Conservation (phyloP, 192 early-diverging fungal genomes). For the Linnemannia exigua region DNA sequence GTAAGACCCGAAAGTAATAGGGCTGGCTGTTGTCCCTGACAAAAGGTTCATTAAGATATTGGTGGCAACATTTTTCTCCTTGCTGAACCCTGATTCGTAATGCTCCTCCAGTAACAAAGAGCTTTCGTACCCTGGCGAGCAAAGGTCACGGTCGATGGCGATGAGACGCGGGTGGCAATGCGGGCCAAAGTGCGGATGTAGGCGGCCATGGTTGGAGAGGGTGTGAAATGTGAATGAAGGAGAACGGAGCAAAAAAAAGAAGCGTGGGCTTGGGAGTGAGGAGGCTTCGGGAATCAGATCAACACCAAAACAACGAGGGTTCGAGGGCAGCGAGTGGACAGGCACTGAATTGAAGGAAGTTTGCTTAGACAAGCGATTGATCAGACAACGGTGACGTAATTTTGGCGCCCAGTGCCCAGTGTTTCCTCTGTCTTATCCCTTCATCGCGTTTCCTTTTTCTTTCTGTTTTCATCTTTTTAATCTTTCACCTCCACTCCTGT, state of each 20-base stretch:
- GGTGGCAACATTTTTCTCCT: background rate
- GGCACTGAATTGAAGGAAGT: background rate
- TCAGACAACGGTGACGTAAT: slow-evolving; percentile 2
- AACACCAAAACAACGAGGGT: slow-evolving; percentile 6
- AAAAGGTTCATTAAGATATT: background rate
- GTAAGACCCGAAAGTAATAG: background rate
- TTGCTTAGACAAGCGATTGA: background rate
- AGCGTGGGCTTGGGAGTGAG: background rate
- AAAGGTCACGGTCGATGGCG: slow-evolving; percentile 9
- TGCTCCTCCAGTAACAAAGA: too few species aligned
- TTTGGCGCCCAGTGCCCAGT: too few species aligned
- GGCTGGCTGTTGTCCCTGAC: background rate
- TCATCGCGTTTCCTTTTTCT: background rate
- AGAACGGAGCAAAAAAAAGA: slow-evolving; percentile 6
- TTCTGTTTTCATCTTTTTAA: background rate
- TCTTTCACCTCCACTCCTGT: background rate
- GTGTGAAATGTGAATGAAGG: background rate
- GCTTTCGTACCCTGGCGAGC: slow-evolving; percentile 37
- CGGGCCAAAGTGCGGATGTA: slow-evolving; percentile 48
- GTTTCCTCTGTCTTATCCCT: too few species aligned
- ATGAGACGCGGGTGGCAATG: slow-evolving; percentile 32
- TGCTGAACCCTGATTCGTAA: background rate
- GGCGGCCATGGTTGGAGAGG: slow-evolving; percentile 19
- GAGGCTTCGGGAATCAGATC: slow-evolving; percentile 33
- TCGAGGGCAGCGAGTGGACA: background rate